Evolutionary conservation across 2,329 filamentous ascomycete genomes (phyloP).

Genomic region (Neopestalotiopsis sp.): DNA sequence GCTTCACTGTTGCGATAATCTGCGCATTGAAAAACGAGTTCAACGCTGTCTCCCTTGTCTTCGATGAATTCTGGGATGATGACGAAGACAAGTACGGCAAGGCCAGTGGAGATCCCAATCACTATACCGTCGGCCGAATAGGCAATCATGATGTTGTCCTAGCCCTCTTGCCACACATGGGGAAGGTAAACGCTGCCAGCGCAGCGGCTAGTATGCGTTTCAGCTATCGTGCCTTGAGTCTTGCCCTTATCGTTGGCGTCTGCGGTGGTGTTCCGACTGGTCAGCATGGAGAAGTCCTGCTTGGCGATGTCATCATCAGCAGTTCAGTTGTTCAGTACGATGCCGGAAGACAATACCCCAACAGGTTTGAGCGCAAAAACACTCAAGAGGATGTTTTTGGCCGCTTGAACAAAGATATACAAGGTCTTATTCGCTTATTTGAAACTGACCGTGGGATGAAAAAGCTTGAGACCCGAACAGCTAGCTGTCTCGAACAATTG

Average conservation of each 20-base stretch:
- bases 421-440: conserved; percentile 21
- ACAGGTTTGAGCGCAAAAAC: conserved; percentile 25
- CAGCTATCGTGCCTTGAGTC: conserved; percentile 24
- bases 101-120: conserved; percentile 24
- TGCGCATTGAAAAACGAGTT: conserved; percentile 33
- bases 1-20: conserved; percentile 33
- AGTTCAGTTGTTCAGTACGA: conserved; percentile 30
- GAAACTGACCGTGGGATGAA: conserved; percentile 14
- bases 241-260: conserved; percentile 28
- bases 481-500: neutral
- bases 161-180: conserved; percentile 27
- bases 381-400: conserved; percentile 25
- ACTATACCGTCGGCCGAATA: conserved; percentile 28
- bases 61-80: conserved; percentile 31
- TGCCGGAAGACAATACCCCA: conserved; percentile 26
- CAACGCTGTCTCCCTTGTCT: conserved; percentile 25
- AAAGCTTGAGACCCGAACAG: conserved; percentile 12
- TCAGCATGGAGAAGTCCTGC: conserved; percentile 23
- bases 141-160: conserved; percentile 31
- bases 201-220: conserved; percentile 23
- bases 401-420: conserved; percentile 21
- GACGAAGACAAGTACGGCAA: conserved; percentile 18
- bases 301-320: conserved; percentile 33
- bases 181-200: conserved; percentile 24
- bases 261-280: conserved; percentile 28